Conservation (phyloP, 441 rosid genomes). For the Raphanus hybrid region DNA sequence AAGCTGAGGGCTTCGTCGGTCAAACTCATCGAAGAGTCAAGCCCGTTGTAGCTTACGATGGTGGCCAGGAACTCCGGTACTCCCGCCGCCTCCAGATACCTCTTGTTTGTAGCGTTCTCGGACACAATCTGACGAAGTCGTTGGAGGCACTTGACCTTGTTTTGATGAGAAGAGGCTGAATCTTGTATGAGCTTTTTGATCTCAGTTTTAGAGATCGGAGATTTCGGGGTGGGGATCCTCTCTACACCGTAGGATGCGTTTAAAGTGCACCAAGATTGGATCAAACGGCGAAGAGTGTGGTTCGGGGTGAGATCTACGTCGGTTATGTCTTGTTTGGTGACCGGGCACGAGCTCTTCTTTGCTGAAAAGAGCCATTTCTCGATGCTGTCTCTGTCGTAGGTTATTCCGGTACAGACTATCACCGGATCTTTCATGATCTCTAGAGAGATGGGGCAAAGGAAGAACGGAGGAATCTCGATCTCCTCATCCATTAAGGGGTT, state of each 20-base stretch:
- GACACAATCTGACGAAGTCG: slow-evolving; percentile 59
- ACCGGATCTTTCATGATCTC: slow-evolving; percentile 77
- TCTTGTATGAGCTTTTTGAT: slow-evolving; percentile 57
- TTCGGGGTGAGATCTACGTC: slow-evolving; percentile 75
- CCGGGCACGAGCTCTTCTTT: slow-evolving; percentile 57
- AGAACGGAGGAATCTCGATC: slow-evolving; percentile 61
- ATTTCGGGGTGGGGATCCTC: slow-evolving; percentile 80
- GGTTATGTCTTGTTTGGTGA: slow-evolving; percentile 60
- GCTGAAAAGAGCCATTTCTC: slow-evolving; percentile 63
- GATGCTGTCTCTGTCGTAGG: slow-evolving; percentile 74
- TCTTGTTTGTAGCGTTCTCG: slow-evolving; percentile 55
- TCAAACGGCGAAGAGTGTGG: slow-evolving; percentile 74
- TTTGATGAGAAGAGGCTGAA: slow-evolving; percentile 57
- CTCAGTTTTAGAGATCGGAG: slow-evolving; percentile 59
- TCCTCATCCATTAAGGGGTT: slow-evolving; percentile 45
- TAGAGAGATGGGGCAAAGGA: slow-evolving; percentile 71
- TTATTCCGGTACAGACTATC: slow-evolving; percentile 67
- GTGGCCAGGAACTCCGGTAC: slow-evolving; percentile 66
- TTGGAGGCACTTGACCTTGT: slow-evolving; percentile 52
- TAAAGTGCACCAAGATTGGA: slow-evolving; percentile 87
- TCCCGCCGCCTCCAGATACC: slow-evolving; percentile 78
- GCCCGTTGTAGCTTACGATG: slow-evolving; percentile 39
- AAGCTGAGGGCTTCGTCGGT: slow-evolving; percentile 66
- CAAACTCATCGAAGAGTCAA: slow-evolving; percentile 34
- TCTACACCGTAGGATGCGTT: slow-evolving; percentile 75